Evolutionary conservation across 2,329 filamentous ascomycete genomes (phyloP).

Genomic region (Claviceps sp.): DNA sequence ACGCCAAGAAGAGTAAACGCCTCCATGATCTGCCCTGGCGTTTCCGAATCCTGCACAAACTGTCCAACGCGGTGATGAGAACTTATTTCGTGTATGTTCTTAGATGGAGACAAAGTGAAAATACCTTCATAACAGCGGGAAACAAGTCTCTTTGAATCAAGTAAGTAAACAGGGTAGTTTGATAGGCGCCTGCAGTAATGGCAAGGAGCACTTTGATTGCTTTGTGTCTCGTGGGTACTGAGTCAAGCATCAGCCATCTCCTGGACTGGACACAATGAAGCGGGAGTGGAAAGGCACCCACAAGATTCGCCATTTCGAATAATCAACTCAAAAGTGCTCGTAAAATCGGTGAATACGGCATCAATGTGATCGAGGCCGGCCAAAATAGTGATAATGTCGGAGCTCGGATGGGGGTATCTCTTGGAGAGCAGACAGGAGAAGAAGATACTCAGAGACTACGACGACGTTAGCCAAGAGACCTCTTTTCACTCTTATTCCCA

Average conservation of each 20-base stretch:
- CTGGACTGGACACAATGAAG: neutral
- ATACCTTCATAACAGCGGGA: slow-evolving; percentile 84
- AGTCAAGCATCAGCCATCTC: neutral
- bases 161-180: slow-evolving; percentile 87
- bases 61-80: slow-evolving; percentile 18
- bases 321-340: slow-evolving; percentile 65
- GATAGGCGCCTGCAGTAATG: slow-evolving; percentile 85
- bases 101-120: slow-evolving; percentile 9
- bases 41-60: slow-evolving; percentile 71
- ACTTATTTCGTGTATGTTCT: too few relatives aligned
- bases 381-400: slow-evolving; percentile 82
- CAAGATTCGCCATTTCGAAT: slow-evolving; percentile 62
- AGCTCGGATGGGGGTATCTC: slow-evolving; percentile 87
- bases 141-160: slow-evolving; percentile 92
- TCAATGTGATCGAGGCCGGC: slow-evolving; percentile 85
- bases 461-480: slow-evolving; percentile 10
- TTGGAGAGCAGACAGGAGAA: slow-evolving; percentile 71
- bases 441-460: slow-evolving; percentile 78
- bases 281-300: slow-evolving; percentile 30
- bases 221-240: slow-evolving; percentile 63
- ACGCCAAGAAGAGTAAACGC: slow-evolving; percentile 77
- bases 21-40: slow-evolving; percentile 47
- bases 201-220: slow-evolving; percentile 72
- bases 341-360: slow-evolving; percentile 75
- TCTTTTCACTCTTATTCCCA: neutral